Conservation (phyloP, 257 asterid species). For the Salvia rosmarinus region DNA sequence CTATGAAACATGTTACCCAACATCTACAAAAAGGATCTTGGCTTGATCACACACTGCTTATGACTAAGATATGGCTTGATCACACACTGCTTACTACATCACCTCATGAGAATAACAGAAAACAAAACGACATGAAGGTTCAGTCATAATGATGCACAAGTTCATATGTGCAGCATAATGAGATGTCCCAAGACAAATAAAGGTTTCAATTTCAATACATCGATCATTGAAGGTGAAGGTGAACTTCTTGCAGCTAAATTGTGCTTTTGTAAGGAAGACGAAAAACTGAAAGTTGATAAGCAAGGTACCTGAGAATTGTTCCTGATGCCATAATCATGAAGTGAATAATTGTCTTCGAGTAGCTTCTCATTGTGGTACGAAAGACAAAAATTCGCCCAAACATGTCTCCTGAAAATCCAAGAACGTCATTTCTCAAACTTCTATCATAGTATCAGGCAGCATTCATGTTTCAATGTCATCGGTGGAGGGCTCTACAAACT, state of each 20-base stretch:
- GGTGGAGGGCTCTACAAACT: background rate
- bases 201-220: conserved; percentile 1
- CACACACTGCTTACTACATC: background rate
- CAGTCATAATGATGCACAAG: background rate
- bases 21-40: background rate
- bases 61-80: conserved; percentile 6
- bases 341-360: conserved; percentile 61
- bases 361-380: conserved; percentile 69
- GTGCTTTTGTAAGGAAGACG: background rate
- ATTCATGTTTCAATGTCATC: background rate
- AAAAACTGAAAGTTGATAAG: conserved; percentile 1
- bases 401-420: conserved; percentile 73
- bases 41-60: background rate
- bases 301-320: conserved; percentile 77
- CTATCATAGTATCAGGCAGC: background rate
- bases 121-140: background rate
- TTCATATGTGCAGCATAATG: background rate
- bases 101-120: background rate
- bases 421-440: conserved; percentile 11
- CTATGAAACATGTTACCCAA: background rate
- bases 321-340: conserved; percentile 67
- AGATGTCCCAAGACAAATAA: background rate
- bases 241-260: background rate
- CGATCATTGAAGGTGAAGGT: conserved; percentile 11
- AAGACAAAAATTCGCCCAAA: conserved; percentile 85